phyloP scores from a whole-genome alignment of 106 monocot species.

The Posidonia australis region DNA sequence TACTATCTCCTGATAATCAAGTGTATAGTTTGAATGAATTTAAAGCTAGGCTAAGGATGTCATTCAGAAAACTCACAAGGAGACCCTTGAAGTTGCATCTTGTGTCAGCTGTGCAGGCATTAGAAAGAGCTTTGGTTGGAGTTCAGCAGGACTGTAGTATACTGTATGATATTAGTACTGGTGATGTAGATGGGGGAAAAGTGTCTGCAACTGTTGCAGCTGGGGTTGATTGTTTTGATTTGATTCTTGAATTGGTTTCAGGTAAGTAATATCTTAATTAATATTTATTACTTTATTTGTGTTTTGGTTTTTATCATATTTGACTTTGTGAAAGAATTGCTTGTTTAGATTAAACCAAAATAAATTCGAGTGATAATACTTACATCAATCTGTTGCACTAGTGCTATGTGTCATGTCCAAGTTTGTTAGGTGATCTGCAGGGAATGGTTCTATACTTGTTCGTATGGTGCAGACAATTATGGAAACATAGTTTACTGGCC shows the following conservation, averaged over 20 bases:
- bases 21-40: slow-evolving; percentile 31
- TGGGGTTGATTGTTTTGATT: slow-evolving; percentile 66
- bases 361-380: no score
- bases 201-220: slow-evolving; percentile 60
- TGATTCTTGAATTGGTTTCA: slow-evolving; percentile 19
- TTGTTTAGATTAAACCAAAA: no score
- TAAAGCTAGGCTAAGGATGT: slow-evolving; percentile 50
- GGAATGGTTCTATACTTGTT: no score
- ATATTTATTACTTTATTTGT: not conserved
- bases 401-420: no score
- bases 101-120: slow-evolving; percentile 34
- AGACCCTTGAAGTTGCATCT: slow-evolving; percentile 26
- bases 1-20: slow-evolving; percentile 8
- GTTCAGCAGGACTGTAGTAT: slow-evolving; percentile 22
- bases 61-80: slow-evolving; percentile 43
- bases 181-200: slow-evolving; percentile 44
- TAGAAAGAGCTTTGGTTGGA: slow-evolving; percentile 64
- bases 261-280: slow-evolving; percentile 1
- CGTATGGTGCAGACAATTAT: no score
- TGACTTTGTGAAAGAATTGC: not conserved
- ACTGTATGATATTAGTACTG: slow-evolving; percentile 43
- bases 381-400: no score
- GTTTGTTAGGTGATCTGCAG: no score
- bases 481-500: no score
- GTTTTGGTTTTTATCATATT: not conserved